Conservation (phyloP, 1,284 basidiomycete species). For the Rhizopogon parksii region DNA sequence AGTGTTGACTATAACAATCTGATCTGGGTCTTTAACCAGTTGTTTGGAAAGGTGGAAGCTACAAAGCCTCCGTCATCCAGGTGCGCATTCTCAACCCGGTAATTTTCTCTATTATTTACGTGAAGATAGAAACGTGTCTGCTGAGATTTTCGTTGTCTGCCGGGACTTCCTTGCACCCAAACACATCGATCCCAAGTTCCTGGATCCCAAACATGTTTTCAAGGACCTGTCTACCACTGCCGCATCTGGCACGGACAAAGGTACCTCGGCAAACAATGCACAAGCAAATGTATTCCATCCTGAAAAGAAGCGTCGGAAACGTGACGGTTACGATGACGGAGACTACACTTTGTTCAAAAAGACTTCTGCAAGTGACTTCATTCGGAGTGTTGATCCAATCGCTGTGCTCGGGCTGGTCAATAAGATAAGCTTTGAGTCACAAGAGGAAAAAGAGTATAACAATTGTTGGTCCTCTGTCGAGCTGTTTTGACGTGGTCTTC, state of each 20-base stretch:
- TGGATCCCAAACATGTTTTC: conserved; percentile 97
- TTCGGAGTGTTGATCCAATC: conserved; percentile 70
- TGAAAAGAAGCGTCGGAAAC: conserved; percentile 89
- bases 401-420: conserved; percentile 79
- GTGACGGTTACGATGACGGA: conserved; percentile 95
- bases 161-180: conserved; percentile 93
- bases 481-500: conserved; percentile 6
- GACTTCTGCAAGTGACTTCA: conserved; percentile 68
- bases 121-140: conserved; percentile 84
- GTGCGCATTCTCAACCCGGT: conserved; percentile 36
- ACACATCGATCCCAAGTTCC: conserved; percentile 95
- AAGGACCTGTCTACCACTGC: conserved; percentile 69
- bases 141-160: conserved; percentile 99
- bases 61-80: conserved; percentile 98
- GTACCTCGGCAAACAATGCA: conserved; percentile 48
- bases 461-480: conserved; percentile 3
- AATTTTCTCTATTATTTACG: conserved; percentile 4
- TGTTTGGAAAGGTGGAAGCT: conserved; percentile 95
- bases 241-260: conserved; percentile 44
- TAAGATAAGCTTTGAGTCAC: conserved; percentile 75
- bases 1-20: conserved; percentile 98
- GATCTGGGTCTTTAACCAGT: conserved; percentile 97
- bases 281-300: conserved; percentile 94
- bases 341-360: conserved; percentile 89
- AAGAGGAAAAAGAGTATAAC: conserved; percentile 78